Conservation (phyloP, 2,329 filamentous ascomycete genomes). For the Phaeophleospora eucalypticola region DNA sequence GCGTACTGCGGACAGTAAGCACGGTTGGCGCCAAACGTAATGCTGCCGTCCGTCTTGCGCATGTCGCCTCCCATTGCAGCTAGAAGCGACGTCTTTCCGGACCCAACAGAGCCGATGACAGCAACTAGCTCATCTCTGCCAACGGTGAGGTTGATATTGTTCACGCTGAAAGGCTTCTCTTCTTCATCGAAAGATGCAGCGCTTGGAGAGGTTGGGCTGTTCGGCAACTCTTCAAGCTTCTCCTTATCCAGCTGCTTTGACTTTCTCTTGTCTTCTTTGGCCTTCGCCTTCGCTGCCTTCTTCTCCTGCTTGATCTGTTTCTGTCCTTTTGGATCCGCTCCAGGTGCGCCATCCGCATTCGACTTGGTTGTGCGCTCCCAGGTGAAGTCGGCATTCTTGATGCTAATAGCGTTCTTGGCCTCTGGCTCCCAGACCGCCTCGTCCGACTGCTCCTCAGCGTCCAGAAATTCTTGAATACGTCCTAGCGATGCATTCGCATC, state of each 20-base stretch:
- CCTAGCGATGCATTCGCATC: slow-evolving; percentile 83
- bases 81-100: slow-evolving; percentile 84
- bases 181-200: slow-evolving; percentile 51
- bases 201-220: slow-evolving; percentile 19
- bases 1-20: slow-evolving; percentile 95
- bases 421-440: slow-evolving; percentile 56
- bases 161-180: slow-evolving; percentile 67
- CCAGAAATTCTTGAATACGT: slow-evolving; percentile 81
- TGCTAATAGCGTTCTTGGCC: slow-evolving; percentile 58
- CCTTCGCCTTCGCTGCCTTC: slow-evolving; percentile 40
- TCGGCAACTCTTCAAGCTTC: slow-evolving; percentile 15
- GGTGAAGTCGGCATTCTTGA: slow-evolving; percentile 73
- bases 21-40: slow-evolving; percentile 71
- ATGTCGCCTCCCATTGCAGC: slow-evolving; percentile 90
- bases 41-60: slow-evolving; percentile 71
- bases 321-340: slow-evolving; percentile 27
- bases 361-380: slow-evolving; percentile 68
- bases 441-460: slow-evolving; percentile 79
- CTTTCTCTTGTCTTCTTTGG: slow-evolving; percentile 36
- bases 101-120: slow-evolving; percentile 84
- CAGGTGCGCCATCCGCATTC: slow-evolving; percentile 34
- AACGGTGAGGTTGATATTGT: slow-evolving; percentile 62
- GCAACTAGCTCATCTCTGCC: slow-evolving; percentile 73
- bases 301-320: slow-evolving; percentile 43
- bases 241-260: slow-evolving; percentile 33